A percentile compares a stretch with the other conserved stretches of the same genome.
phyloP scores from a whole-genome alignment of 2,329 filamentous ascomycete species.

The Cercospora brassicicola region DNA sequence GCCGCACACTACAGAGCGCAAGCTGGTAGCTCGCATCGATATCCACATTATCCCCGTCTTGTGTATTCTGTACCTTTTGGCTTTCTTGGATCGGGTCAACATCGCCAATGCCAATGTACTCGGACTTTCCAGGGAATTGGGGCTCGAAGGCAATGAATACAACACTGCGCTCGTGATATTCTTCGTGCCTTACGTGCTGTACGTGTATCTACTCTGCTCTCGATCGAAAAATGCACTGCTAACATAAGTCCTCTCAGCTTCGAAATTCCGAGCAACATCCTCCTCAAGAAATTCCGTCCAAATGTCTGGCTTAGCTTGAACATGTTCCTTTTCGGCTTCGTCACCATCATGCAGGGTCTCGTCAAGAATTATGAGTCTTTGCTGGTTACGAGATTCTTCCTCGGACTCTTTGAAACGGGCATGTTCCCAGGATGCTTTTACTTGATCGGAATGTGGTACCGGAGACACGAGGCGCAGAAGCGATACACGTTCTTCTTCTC shows the following conservation, averaged over 20 bases:
- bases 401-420: conserved; percentile 60
- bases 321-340: conserved; percentile 80
- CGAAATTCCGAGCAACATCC: conserved; percentile 55
- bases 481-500: conserved; percentile 93
- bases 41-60: conserved; percentile 52
- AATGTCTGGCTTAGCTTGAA: conserved; percentile 60
- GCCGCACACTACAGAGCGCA: conserved; percentile 51
- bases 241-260: conserved; percentile 31
- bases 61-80: conserved; percentile 53
- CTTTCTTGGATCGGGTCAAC: conserved; percentile 47
- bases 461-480: conserved; percentile 81
- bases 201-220: neutral
- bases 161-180: conserved; percentile 57
- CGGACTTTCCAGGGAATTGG: conserved; percentile 50
- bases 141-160: conserved; percentile 48
- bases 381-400: conserved; percentile 76
- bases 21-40: conserved; percentile 49
- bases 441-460: conserved; percentile 74
- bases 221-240: neutral
- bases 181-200: conserved; percentile 54
- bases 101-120: conserved; percentile 57
- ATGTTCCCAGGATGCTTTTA: conserved; percentile 65
- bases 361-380: conserved; percentile 76
- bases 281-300: conserved; percentile 55
- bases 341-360: conserved; percentile 67